Conservation (phyloP, 225 moss, liverwort and hornwort species). For the Pseudisothecium myosuroides region DNA sequence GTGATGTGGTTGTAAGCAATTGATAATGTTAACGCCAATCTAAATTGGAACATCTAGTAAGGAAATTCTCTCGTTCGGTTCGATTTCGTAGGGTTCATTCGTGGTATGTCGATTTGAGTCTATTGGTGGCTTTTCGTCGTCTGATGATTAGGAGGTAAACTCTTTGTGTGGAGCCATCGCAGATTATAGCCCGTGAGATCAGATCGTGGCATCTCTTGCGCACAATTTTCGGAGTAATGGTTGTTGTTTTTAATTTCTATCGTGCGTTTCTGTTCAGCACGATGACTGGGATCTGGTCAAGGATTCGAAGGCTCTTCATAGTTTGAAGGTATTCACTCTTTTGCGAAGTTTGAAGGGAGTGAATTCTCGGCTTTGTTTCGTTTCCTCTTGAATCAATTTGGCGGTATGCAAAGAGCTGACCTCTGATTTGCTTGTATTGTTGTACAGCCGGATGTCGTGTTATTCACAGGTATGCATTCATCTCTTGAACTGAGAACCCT, state of each 20-base stretch:
- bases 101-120: background rate
- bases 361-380: background rate
- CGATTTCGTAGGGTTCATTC: background rate
- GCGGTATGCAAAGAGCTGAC: background rate
- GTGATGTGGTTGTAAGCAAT: background rate
- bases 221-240: background rate
- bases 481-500: background rate
- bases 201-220: background rate
- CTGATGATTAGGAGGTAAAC: background rate
- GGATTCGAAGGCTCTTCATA: constrained; percentile 62
- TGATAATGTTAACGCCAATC: background rate
- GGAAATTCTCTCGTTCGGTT: background rate
- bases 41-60: background rate
- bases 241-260: background rate
- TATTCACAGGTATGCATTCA: constrained; percentile 66
- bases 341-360: background rate
- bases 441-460: constrained; percentile 77
- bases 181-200: background rate
- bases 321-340: constrained; percentile 47
- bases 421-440: background rate
- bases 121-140: background rate
- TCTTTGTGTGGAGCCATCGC: background rate
- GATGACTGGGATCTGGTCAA: constrained; percentile 68
- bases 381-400: background rate
- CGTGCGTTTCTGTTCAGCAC: constrained; percentile 39